Evolutionary conservation across 805 yeast species (phyloP), one percentile per base, ranked within the genome.

Genomic region (Kazachstania psychrophila): DNA sequence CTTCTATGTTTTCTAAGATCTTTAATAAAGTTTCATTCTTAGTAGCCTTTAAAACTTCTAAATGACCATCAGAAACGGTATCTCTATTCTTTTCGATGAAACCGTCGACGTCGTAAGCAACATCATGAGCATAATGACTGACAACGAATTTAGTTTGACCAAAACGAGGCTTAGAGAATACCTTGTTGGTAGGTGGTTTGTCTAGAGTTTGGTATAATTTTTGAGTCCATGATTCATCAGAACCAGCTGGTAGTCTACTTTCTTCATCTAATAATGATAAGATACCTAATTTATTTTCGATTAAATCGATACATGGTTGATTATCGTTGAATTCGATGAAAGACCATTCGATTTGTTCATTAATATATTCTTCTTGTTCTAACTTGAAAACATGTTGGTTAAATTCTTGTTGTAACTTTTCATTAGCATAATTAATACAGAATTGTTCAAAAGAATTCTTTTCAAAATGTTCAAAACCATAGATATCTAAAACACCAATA

Each of bases 11-110:
- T 3, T 72, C 68, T 39, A 89, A 63, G 23, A 89, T 75, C 16
- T 73, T 75, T 38, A 63, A 60, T 51, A 89, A 63, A 52, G 89
- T 71, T 15, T 67, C 72, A 57, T 83, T 87, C 13, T 72, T 66
- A 0, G 95, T 64, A 12, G 72, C 72, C 51, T 74, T 77, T 62
- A 89, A 71, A 8, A 85, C 87, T 43, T 86, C 96, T 43, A 89
- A 64, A 52, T 87, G 94, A 18, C 95, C 96, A 53, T 89, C 98
- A 14, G 95, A 88, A 34, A 89, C 96, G 6, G 97, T 86, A 61
- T 89, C 98, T 66, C 97, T 77, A 58, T 89, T 89, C 68, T 89
- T 89, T 65, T 89, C 98, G 53, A 89, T 84, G 58, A 89, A 89
- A 2, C 97, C 97, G 43, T 85, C 96, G 28, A 81, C 73, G 52